Evolutionary conservation across 1,139 yeast genomes (phyloP).

Genomic region (Eremothecium coryli): DNA sequence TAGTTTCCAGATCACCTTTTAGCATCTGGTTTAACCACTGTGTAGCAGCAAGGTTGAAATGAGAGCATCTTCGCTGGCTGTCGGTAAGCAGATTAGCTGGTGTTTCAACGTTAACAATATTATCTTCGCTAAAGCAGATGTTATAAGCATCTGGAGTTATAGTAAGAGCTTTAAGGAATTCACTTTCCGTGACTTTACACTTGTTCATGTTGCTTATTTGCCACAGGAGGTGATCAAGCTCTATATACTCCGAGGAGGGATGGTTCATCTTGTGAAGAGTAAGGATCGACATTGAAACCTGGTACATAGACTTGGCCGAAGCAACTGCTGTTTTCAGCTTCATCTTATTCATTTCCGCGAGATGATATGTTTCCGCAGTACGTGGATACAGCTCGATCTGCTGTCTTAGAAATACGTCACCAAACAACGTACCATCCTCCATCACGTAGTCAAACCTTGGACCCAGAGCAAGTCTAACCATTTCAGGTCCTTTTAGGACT

Average conservation of each 20-base stretch:
- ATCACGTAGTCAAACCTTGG: conserved; percentile 15
- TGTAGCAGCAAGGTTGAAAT: conserved; percentile 20
- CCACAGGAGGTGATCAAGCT: conserved; percentile 21
- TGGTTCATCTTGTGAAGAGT: conserved; percentile 22
- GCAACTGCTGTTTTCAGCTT: conserved; percentile 14
- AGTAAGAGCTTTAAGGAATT: conserved; percentile 17
- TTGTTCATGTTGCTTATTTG: conserved; percentile 25
- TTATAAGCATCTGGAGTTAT: conserved; percentile 25
- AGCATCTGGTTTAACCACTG: conserved; percentile 15
- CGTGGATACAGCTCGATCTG: conserved; percentile 22
- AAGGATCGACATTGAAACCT: conserved; percentile 21
- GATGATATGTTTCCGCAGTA: conserved; percentile 18
- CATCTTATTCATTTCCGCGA: conserved; percentile 14
- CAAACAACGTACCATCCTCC: conserved; percentile 11
- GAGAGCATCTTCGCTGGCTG: conserved; percentile 22
- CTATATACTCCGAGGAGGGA: conserved; percentile 11
- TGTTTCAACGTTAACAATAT: conserved; percentile 19
- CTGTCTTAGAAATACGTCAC: conserved; percentile 12
- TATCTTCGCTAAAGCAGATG: conserved; percentile 17
- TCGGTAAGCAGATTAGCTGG: conserved; percentile 15
- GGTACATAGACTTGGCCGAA: conserved; percentile 20
- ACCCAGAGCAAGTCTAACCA: conserved; percentile 17
- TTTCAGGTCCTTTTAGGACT: conserved; percentile 15
- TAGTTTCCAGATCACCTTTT: neutral
- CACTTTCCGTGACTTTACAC: conserved; percentile 15